Base-by-base conservation (phyloP, 2,329 filamentous ascomycete species). In the Ascochyta rabiei region DNA sequence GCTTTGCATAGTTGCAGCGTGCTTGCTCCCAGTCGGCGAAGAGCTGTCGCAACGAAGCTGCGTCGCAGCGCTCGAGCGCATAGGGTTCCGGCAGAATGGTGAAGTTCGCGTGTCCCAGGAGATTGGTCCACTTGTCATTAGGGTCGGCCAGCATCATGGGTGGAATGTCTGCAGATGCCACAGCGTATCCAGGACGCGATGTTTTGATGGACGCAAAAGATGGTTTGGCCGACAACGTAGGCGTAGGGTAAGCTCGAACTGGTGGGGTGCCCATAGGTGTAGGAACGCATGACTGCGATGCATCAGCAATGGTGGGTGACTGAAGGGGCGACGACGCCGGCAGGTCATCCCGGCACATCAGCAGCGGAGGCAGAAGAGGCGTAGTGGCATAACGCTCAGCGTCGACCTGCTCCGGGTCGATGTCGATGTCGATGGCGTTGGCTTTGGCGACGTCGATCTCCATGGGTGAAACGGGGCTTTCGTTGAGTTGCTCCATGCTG, bases 21-120 rank as follows among this genome's bases (percentile, higher is more conserved):
- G 93, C 93, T 30, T 85, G 77, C 65, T 93, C 88, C 92, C 93
- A 96, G 68, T 96, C 89, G 6, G 84, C 81, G 46, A 89, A 86
- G 45, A 96, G 81, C 68, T 86, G 83, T 30, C 83, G 83, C 68
- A 86, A 85, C 3, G 81, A 77, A 4, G 84, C 81, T 9, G 87
- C 69, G 61, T 89, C 86, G 59, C 85, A 84, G 2, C 71, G 70
- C 15, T 86, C 82, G 0, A 91, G 88, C 8, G 84, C 75, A 69
- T 96, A 96, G 0, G 93, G 93, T 71, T 88, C 85, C 0, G 93
- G 93, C 19, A 85, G 79, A 64, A 98, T 96, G 66, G 85, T 93
- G 73, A 96, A 97, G 78, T 98, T 96, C 61, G 93, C 93, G 72
- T 98, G 93, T 24, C 93, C 93, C 13, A 98, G 84, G 52, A 86